Base-by-base conservation (phyloP, 441 rosid species). In the Flueggea neowawraea region DNA sequence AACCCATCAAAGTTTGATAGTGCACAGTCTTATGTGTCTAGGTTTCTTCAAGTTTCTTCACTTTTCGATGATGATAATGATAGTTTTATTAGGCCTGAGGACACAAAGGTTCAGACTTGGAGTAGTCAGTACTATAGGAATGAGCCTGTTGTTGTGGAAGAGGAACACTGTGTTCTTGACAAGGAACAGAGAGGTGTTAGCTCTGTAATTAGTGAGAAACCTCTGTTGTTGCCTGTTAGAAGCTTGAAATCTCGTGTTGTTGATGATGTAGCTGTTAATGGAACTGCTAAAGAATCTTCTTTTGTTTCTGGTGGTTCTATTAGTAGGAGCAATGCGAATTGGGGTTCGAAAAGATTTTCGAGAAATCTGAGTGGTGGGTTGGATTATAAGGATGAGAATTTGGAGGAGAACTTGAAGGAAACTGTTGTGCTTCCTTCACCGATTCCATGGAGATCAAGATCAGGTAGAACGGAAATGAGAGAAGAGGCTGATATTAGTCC, bases 381-480 rank as follows among this genome's bases (percentile, higher is more conserved):
- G 50, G 68, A 59, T 65, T 55, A 62, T 12, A 61, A 31, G 5
- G 76, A 70, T 12, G 62, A 31, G 5, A 74, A 70, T 41, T 59
- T 58, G 60, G 79, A 67, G 65, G 75, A 79, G 52, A 68, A 70
- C 45, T n/a, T 67, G 66, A 74, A 78, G 31, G 81, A 77, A 17
- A 75, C 64, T 56, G 74, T 80, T 53, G 96, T 82, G 13, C 92
- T 89, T 76, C 96, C 96, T 60, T 95, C 99, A 45, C 96, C 97
- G n/a, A 84, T 91, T 66, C 99, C 99, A 11, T 94, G 99, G 99
- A 73, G 90, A 44, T 86, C 96, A 61, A 82, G 94, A 64, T 89
- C 95, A 17, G 89, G 88, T 16, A 85, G 84, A 75, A 65, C 71
- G 70, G 94, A 87, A 66, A 71, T 75, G 73, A 67, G 57, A 58